phyloP scores from a whole-genome alignment of 352 stramenopile genomes.

The Phytopythium ostracodes region DNA sequence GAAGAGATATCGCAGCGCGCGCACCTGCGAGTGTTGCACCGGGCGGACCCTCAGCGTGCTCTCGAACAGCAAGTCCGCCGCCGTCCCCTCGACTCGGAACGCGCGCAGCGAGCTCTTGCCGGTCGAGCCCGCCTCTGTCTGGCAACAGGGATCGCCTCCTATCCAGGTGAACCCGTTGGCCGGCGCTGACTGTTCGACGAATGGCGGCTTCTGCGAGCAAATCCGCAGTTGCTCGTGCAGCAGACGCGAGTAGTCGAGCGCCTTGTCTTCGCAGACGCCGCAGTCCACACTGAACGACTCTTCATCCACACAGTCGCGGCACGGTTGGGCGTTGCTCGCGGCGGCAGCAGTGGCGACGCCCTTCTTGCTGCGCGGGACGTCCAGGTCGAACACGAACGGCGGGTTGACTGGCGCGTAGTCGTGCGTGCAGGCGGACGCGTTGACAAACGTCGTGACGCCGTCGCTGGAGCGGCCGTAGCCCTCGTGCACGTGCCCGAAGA shows the following conservation, averaged over 20 bases:
- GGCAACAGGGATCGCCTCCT: neutral
- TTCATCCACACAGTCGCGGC: conserved; percentile 13
- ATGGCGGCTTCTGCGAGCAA: conserved; percentile 57
- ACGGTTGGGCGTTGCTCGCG: conserved; percentile 1
- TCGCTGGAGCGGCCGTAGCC: conserved; percentile 68
- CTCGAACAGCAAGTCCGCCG: conserved; percentile 56
- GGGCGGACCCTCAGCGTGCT: conserved; percentile 68
- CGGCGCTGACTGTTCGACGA: conserved; percentile 25
- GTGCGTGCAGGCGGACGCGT: conserved; percentile 77
- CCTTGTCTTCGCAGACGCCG: conserved; percentile 8
- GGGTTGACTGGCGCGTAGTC: conserved; percentile 72
- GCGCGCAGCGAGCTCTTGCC: conserved; percentile 31
- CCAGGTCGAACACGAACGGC: conserved; percentile 56
- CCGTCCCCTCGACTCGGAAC: conserved; percentile 69
- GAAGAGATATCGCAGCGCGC: conserved; percentile 64
- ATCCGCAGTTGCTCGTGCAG: conserved; percentile 59
- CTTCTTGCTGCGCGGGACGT: conserved; percentile 20
- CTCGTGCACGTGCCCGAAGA: conserved; percentile 92
- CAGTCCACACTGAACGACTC: conserved; percentile 15
- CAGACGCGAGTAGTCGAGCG: conserved; percentile 40
- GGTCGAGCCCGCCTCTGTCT: neutral
- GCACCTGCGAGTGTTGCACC: conserved; percentile 48
- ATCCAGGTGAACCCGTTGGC: neutral
- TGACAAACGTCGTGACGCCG: conserved; percentile 82
- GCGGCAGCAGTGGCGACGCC: conserved; percentile 1